These are phyloP conservation scores for Trametes sp. DNA, from an alignment of 1,284 basidiomycete species.

Conservation along the genomic window DNA sequence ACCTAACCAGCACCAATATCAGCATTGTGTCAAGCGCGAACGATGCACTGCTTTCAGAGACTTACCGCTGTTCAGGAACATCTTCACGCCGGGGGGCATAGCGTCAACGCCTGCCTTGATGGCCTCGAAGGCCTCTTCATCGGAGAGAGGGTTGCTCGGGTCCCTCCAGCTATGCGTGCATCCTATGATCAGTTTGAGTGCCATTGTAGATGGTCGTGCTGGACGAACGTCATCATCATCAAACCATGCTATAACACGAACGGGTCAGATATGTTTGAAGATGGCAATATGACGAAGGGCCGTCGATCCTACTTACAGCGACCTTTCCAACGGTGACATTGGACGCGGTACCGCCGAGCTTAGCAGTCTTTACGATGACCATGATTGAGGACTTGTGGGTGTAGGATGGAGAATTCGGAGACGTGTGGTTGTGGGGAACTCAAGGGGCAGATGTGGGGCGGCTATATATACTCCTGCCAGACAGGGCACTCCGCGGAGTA, in stretches of 20 bases:
- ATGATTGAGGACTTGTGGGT: background rate
- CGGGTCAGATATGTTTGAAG: background rate
- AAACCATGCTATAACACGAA: constrained; percentile 51
- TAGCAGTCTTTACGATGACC: constrained; percentile 31
- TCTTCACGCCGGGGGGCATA: constrained; percentile 53
- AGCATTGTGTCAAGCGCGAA: background rate
- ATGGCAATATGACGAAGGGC: background rate
- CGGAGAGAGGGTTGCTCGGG: constrained; percentile 46
- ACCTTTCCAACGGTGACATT: constrained; percentile 45
- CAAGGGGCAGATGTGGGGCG: too few relatives aligned
- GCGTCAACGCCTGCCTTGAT: constrained; percentile 70
- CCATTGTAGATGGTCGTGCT: background rate
- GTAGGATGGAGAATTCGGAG: too few relatives aligned
- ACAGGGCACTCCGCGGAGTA: too few relatives aligned
- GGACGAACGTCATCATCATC: constrained; percentile 58
- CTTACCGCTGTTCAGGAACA: constrained; percentile 57
- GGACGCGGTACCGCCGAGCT: constrained; percentile 46
- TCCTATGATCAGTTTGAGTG: background rate
- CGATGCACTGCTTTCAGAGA: constrained; percentile 31
- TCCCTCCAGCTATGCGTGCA: constrained; percentile 41
- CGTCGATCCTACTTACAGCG: constrained; percentile 40
- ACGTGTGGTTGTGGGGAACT: too few relatives aligned
- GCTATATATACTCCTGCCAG: too few relatives aligned
- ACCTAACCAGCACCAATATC: too few relatives aligned
- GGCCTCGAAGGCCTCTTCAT: constrained; percentile 64